These are phyloP conservation scores for Viola pubescens DNA, from an alignment of 441 rosid genomes.

Conservation along the genomic window DNA sequence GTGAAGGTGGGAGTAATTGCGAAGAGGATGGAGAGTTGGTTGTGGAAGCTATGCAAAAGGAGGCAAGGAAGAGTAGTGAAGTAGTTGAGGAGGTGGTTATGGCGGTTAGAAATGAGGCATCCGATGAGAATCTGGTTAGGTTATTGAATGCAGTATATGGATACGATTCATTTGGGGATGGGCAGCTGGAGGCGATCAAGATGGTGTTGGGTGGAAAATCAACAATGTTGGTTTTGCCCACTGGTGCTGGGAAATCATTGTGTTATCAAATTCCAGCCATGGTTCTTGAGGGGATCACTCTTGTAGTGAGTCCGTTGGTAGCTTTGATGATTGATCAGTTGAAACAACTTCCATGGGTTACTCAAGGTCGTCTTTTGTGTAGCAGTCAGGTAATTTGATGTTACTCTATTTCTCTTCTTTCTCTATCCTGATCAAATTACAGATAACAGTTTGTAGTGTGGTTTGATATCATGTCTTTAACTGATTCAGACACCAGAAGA, in stretches of 20 bases:
- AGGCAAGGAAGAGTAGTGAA: conserved; percentile 19
- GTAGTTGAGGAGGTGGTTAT: conserved; percentile 41
- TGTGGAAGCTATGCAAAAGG: conserved; percentile 28
- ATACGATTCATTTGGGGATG: conserved; percentile 64
- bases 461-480: conserved; percentile 1
- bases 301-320: conserved; percentile 87
- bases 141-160: conserved; percentile 69
- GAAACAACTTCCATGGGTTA: conserved; percentile 62
- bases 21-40: conserved; percentile 40
- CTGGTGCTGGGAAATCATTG: conserved; percentile 87
- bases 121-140: conserved; percentile 58
- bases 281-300: conserved; percentile 65
- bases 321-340: conserved; percentile 95
- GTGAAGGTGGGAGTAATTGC: conserved; percentile 4
- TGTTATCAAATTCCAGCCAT: conserved; percentile 91
- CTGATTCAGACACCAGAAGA: conserved; percentile 59
- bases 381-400: conserved; percentile 59
- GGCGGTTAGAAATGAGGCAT: conserved; percentile 40
- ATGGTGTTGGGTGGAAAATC: conserved; percentile 62
- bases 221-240: conserved; percentile 78
- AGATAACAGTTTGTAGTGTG: not conserved
- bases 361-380: conserved; percentile 65
- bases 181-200: conserved; percentile 72
- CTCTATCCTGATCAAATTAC: conserved; percentile 7
- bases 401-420: conserved; percentile 2